Conservation (phyloP, 768 basidiomycete species). For the Boletus rubropictus region DNA sequence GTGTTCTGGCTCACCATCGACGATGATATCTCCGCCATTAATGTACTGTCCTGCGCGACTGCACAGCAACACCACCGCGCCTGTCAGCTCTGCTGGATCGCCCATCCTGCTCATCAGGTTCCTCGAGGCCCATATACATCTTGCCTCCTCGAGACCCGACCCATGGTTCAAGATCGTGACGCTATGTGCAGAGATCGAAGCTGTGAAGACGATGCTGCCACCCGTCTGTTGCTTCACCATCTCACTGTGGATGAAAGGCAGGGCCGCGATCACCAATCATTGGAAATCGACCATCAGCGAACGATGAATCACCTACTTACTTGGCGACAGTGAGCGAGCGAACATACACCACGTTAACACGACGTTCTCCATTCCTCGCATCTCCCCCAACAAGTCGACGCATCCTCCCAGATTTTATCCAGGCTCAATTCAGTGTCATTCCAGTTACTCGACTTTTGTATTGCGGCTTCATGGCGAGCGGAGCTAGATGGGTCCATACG, state of each 20-base stretch:
- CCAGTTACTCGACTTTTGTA: constrained; percentile 50
- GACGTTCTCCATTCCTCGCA: constrained; percentile 74
- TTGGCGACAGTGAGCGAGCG: constrained; percentile 37
- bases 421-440: constrained; percentile 60
- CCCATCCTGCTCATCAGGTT: constrained; percentile 44
- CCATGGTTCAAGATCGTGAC: constrained; percentile 38
- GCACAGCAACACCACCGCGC: constrained; percentile 36
- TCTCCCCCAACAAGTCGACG: constrained; percentile 63
- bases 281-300: neutral
- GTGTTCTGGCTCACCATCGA: constrained; percentile 36
- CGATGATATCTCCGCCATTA: constrained; percentile 37
- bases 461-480: constrained; percentile 63
- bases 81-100: constrained; percentile 35
- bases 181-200: constrained; percentile 39
- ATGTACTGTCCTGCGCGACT: constrained; percentile 41
- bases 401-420: constrained; percentile 64
- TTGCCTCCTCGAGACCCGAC: constrained; percentile 27
- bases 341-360: too few relatives aligned
- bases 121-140: constrained; percentile 34
- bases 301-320: constrained; percentile 16
- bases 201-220: constrained; percentile 39
- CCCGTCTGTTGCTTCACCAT: constrained; percentile 40
- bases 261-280: neutral
- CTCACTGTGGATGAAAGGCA: constrained; percentile 21
- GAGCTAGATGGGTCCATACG: constrained; percentile 70